Evolutionary conservation across 345 rosid species (phyloP).

Genomic region (Populus davidiana): DNA sequence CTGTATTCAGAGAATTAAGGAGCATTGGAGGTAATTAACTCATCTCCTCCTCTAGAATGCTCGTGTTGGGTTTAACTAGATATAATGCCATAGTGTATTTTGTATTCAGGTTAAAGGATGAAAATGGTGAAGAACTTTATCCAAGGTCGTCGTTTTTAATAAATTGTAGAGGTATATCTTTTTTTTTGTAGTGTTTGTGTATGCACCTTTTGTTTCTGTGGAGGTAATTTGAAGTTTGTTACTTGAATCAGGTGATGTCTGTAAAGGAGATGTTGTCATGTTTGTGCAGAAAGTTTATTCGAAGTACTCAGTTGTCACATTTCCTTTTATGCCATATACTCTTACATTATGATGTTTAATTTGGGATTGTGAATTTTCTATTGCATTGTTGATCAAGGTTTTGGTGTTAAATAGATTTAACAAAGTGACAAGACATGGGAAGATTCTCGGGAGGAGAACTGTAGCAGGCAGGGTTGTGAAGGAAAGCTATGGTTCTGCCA

Average conservation of each 20-base stretch:
- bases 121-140: slow-evolving; percentile 45
- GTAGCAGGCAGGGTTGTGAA: slow-evolving; percentile 62
- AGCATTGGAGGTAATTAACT: slow-evolving; percentile 47
- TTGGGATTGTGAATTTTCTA: not conserved
- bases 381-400: slow-evolving; percentile 7
- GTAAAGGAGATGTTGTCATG: slow-evolving; percentile 59
- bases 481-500: slow-evolving; percentile 71
- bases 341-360: not conserved
- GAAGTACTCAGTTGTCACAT: slow-evolving; percentile 31
- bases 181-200: not conserved
- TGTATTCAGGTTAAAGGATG: slow-evolving; percentile 45
- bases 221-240: not conserved
- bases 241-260: slow-evolving; percentile 57
- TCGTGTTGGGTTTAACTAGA: too few species aligned
- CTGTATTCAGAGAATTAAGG: slow-evolving; percentile 44
- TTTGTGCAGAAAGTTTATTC: slow-evolving; percentile 56
- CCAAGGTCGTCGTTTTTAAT: slow-evolving; percentile 51
- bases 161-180: slow-evolving; percentile 49
- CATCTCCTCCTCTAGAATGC: not conserved
- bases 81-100: too few species aligned
- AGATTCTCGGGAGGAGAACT: slow-evolving; percentile 48
- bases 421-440: slow-evolving; percentile 42
- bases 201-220: not conserved
- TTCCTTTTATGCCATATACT: slow-evolving; percentile 3
- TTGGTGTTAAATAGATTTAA: slow-evolving; percentile 38